A percentile compares a stretch with the other conserved stretches of the same genome.
Evolutionary conservation across 2,329 filamentous ascomycete genomes (phyloP).

Genomic region (Xylaria sp.): DNA sequence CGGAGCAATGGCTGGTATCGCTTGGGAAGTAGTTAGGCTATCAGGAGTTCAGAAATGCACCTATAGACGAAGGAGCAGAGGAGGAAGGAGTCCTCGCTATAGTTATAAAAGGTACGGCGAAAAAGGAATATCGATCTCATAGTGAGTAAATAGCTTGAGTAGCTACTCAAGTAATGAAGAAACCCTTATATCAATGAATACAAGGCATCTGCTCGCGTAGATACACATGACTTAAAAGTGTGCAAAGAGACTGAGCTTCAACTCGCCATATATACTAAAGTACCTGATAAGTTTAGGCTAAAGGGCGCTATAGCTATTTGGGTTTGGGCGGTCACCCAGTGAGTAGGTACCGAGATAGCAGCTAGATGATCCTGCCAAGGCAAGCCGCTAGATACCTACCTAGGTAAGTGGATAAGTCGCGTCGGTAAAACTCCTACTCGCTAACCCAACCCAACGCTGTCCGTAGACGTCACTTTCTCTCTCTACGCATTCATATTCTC

Average conservation of each 20-base stretch:
- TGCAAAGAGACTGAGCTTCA: not conserved
- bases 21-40: conserved; percentile 5
- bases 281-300: conserved; percentile 11
- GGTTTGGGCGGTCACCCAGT: not conserved
- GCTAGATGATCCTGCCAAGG: conserved; percentile 9
- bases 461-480: conserved; percentile 44
- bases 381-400: conserved; percentile 3
- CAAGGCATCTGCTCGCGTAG: too few species aligned
- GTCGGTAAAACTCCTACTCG: conserved; percentile 27
- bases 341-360: conserved; percentile 2
- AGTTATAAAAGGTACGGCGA: not conserved
- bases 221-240: not conserved
- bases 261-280: not conserved
- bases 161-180: not conserved
- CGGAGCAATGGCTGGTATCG: conserved; percentile 47
- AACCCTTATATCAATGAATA: too few species aligned
- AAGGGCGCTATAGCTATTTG: not conserved
- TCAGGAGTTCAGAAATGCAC: not conserved
- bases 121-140: not conserved
- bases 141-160: too few species aligned
- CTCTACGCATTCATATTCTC: conserved; percentile 10
- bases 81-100: too few species aligned
- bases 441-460: conserved; percentile 19
- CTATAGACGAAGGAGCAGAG: not conserved
- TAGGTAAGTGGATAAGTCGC: conserved; percentile 23